A percentile compares a stretch with the other conserved stretches of the same genome.
These are phyloP conservation scores for Kwoniella dendrophila DNA, from an alignment of 768 basidiomycete genomes.

Conservation along the genomic window DNA sequence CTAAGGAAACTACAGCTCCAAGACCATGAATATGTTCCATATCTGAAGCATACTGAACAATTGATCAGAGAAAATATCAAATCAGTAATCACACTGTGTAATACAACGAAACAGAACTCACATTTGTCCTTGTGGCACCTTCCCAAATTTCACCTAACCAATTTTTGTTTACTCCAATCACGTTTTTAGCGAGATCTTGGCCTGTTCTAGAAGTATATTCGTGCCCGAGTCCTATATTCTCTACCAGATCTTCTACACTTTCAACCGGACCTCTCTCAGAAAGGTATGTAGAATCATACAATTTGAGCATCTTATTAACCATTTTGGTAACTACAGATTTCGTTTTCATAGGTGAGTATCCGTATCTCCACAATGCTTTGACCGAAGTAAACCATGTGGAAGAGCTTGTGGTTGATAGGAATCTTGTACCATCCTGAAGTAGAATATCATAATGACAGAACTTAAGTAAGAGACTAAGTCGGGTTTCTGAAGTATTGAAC, in stretches of 20 bases:
- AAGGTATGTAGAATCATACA: conserved; percentile 59
- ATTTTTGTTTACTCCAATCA: conserved; percentile 62
- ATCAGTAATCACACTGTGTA: not conserved
- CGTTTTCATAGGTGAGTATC: conserved; percentile 66
- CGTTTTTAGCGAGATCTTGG: conserved; percentile 62
- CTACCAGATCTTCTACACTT: conserved; percentile 42
- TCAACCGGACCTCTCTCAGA: conserved; percentile 30
- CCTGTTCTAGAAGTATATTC: conserved; percentile 62
- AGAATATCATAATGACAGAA: conserved; percentile 6
- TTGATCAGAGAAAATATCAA: not conserved
- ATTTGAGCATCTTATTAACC: conserved; percentile 63
- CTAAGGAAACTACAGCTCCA: conserved; percentile 71
- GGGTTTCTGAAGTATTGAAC: too few species aligned
- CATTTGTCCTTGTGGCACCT: conserved; percentile 79
- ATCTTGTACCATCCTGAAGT: conserved; percentile 74
- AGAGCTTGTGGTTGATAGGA: conserved; percentile 58
- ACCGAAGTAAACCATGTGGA: conserved; percentile 70
- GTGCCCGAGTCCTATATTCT: conserved; percentile 38
- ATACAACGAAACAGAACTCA: conserved; percentile 58
- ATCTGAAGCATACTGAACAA: conserved; percentile 61
- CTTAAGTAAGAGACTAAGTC: too few species aligned
- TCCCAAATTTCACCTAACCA: conserved; percentile 77
- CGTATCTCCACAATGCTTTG: conserved; percentile 78
- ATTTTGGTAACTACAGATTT: conserved; percentile 52
- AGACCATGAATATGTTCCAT: conserved; percentile 73